These are phyloP conservation scores for Vitis amurensis DNA, from an alignment of 164 flowering plant species.

Conservation along the genomic window DNA sequence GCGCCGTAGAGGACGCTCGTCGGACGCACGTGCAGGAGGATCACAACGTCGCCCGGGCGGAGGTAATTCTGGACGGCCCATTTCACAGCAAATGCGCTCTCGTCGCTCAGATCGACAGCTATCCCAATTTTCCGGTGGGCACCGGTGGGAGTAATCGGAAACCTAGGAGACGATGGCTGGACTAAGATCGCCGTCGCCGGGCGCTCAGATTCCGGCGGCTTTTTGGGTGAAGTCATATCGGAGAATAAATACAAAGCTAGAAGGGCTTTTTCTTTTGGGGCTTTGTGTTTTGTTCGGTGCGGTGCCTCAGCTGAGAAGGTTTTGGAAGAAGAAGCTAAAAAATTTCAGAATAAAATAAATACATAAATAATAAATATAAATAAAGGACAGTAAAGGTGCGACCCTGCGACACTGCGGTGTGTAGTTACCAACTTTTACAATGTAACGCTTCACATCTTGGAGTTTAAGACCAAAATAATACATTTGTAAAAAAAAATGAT, in stretches of 20 bases:
- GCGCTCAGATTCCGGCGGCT: slow-evolving; percentile 12
- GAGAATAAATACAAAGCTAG: neutral
- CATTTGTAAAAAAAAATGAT: no score
- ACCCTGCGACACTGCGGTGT: no score
- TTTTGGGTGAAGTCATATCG: slow-evolving; percentile 22
- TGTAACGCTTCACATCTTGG: no score
- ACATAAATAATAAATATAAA: no score
- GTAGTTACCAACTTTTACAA: no score
- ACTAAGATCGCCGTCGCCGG: slow-evolving; percentile 31
- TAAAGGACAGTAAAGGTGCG: no score
- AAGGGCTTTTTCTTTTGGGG: neutral
- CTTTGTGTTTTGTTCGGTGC: no score
- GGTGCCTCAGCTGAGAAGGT: no score
- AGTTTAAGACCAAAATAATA: no score
- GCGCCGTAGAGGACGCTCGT: slow-evolving; percentile 72
- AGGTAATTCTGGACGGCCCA: slow-evolving; percentile 73
- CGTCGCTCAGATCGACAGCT: slow-evolving; percentile 70
- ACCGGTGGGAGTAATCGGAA: slow-evolving; percentile 24
- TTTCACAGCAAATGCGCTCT: slow-evolving; percentile 60
- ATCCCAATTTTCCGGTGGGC: slow-evolving; percentile 49
- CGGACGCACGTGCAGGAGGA: slow-evolving; percentile 56
- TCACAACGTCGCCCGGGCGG: slow-evolving; percentile 54
- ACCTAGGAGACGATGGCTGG: slow-evolving; percentile 56
- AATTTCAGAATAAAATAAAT: no score
- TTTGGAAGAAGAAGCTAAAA: no score